A percentile compares a stretch with the other conserved stretches of the same genome.
These are phyloP conservation scores for Albophoma yamanashiensis DNA, from an alignment of 2,329 filamentous ascomycete genomes.

Conservation along the genomic window DNA sequence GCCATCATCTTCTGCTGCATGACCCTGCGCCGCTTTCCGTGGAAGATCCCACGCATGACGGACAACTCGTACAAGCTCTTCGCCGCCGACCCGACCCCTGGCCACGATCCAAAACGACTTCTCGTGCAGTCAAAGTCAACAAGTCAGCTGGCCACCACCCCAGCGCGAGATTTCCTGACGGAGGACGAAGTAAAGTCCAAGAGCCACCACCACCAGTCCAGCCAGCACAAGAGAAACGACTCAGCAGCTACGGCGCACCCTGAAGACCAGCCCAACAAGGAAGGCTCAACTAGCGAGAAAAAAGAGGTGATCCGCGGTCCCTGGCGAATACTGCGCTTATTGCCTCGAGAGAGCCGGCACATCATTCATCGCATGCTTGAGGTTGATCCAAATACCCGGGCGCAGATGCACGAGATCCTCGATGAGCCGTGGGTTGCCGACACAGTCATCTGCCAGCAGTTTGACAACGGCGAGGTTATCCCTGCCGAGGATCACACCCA, in stretches of 20 bases:
- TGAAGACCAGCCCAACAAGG: conserved; percentile 4
- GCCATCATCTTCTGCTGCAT: conserved; percentile 99
- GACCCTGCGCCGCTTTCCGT: conserved; percentile 88
- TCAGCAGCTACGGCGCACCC: conserved; percentile 2
- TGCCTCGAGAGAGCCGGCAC: conserved; percentile 81
- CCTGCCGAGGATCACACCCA: conserved; percentile 72
- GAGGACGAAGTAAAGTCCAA: conserved; percentile 20
- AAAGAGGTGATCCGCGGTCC: conserved; percentile 83
- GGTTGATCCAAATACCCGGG: conserved; percentile 72
- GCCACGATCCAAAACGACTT: conserved; percentile 48
- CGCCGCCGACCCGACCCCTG: conserved; percentile 71
- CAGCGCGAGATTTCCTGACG: conserved; percentile 26
- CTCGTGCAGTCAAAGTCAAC: conserved; percentile 34
- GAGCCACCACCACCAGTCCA: conserved; percentile 1
- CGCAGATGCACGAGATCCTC: conserved; percentile 76
- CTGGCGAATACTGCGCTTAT: conserved; percentile 75
- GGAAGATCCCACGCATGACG: conserved; percentile 85
- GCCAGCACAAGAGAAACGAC: conserved; percentile 1
- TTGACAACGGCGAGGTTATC: conserved; percentile 57
- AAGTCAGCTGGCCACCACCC: conserved; percentile 28
- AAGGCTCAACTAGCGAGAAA: conserved; percentile 30
- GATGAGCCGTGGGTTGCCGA: conserved; percentile 84
- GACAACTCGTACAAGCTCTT: conserved; percentile 96
- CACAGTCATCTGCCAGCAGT: conserved; percentile 73
- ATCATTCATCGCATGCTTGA: conserved; percentile 91